These are phyloP conservation scores for Spirogloea muscicola DNA, from an alignment of 139 green algal genomes.

Conservation along the genomic window DNA sequence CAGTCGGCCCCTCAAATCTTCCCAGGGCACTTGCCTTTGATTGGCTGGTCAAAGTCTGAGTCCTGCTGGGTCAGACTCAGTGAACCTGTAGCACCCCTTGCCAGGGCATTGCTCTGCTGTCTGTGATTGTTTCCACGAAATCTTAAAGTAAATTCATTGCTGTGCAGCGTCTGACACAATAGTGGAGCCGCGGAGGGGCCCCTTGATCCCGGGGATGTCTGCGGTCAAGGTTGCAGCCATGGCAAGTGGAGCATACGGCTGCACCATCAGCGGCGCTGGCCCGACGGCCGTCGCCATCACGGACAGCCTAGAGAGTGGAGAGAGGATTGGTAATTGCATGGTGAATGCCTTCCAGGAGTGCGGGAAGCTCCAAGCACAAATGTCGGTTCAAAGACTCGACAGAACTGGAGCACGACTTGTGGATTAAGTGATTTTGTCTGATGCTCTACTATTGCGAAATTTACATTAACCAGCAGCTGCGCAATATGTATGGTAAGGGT, in stretches of 20 bases:
- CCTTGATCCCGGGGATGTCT: slow-evolving; percentile 88
- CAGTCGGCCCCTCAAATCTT: background rate
- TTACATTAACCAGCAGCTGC: too few species aligned
- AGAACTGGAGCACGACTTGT: slow-evolving; percentile 19
- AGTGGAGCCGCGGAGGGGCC: slow-evolving; percentile 84
- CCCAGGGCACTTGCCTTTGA: background rate
- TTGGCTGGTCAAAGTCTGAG: background rate
- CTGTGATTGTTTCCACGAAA: background rate
- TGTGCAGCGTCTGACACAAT: slow-evolving; percentile 83
- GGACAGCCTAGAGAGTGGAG: slow-evolving; percentile 56
- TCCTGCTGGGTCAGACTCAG: background rate
- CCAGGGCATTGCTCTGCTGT: background rate
- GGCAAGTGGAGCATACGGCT: slow-evolving; percentile 81
- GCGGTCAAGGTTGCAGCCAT: slow-evolving; percentile 86
- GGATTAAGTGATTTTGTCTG: too few species aligned
- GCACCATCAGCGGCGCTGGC: slow-evolving; percentile 93
- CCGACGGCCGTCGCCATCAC: slow-evolving; percentile 94
- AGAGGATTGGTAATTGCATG: slow-evolving; percentile 75
- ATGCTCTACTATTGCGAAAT: too few species aligned
- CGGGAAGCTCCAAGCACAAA: slow-evolving; percentile 30
- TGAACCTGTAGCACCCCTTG: background rate
- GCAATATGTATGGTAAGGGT: too few species aligned
- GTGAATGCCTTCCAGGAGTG: slow-evolving; percentile 33
- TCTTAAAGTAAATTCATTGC: background rate
- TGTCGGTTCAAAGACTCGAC: slow-evolving; percentile 16